phyloP scores from a whole-genome alignment of 2,329 filamentous ascomycete species.

The Diaporthe vaccinii region DNA sequence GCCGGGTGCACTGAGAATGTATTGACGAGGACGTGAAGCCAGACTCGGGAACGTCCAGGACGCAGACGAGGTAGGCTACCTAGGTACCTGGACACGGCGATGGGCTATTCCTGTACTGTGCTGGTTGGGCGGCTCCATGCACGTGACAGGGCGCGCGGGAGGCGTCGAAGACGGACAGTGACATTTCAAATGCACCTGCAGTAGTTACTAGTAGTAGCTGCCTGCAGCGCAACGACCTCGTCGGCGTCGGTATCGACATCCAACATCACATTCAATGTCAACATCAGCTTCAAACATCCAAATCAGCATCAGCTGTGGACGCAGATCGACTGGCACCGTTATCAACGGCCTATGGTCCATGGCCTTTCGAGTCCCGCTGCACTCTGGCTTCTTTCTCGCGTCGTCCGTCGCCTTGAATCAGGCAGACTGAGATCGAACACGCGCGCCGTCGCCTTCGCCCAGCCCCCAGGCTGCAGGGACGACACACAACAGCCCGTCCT shows the following conservation, averaged over 20 bases:
- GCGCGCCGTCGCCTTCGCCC: neutral
- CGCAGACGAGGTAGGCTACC: too few relatives aligned
- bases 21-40: neutral
- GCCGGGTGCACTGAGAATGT: neutral
- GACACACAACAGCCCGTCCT: neutral
- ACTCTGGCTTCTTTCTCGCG: neutral
- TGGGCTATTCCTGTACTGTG: too few relatives aligned
- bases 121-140: neutral
- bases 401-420: neutral
- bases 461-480: neutral
- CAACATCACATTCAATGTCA: neutral
- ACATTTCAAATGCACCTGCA: neutral
- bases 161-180: conserved; percentile 1
- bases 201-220: neutral
- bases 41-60: neutral
- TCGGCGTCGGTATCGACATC: neutral
- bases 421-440: neutral
- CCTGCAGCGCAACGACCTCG: neutral
- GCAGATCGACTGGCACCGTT: neutral
- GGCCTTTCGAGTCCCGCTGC: neutral
- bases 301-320: too few relatives aligned
- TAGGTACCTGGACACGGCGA: too few relatives aligned
- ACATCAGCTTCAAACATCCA: neutral
- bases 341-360: neutral
- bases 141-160: conserved; percentile 19